These are phyloP conservation scores for Arthrobotrys megalospora DNA, from an alignment of 2,329 filamentous ascomycete genomes.

Conservation along the genomic window DNA sequence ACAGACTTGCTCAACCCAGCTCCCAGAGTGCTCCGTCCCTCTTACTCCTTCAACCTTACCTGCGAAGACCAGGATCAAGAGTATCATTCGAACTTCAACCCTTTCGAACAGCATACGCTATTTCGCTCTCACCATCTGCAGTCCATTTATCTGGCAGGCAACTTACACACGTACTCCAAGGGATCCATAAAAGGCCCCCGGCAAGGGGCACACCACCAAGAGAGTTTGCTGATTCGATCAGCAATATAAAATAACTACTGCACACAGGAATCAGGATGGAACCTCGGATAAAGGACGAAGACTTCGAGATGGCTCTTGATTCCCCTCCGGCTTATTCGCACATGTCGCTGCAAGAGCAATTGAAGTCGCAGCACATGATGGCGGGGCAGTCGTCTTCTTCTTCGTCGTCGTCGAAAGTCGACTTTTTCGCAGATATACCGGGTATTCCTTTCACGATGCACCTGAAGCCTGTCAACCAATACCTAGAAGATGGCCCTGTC, in stretches of 20 bases:
- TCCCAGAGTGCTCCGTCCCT: neutral
- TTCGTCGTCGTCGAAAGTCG: slow-evolving; percentile 23
- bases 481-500: slow-evolving; percentile 31
- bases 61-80: neutral
- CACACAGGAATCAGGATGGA: slow-evolving; percentile 18
- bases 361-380: slow-evolving; percentile 1
- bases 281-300: slow-evolving; percentile 38
- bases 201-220: slow-evolving; percentile 4
- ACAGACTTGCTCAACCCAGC: slow-evolving; percentile 17
- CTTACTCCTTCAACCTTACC: neutral
- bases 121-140: neutral
- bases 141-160: neutral
- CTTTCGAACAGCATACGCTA: neutral
- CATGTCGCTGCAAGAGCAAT: neutral
- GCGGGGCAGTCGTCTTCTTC: neutral
- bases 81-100: neutral
- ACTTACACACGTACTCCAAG: neutral
- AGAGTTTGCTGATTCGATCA: slow-evolving; percentile 18
- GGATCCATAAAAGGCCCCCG: neutral
- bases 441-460: slow-evolving; percentile 41
- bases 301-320: slow-evolving; percentile 16
- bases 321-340: slow-evolving; percentile 23
- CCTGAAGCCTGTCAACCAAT: slow-evolving; percentile 36
- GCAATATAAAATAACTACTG: neutral
- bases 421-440: slow-evolving; percentile 27